Conservation (phyloP, 257 asterid genomes). For the Paraleonurus japonicus region DNA sequence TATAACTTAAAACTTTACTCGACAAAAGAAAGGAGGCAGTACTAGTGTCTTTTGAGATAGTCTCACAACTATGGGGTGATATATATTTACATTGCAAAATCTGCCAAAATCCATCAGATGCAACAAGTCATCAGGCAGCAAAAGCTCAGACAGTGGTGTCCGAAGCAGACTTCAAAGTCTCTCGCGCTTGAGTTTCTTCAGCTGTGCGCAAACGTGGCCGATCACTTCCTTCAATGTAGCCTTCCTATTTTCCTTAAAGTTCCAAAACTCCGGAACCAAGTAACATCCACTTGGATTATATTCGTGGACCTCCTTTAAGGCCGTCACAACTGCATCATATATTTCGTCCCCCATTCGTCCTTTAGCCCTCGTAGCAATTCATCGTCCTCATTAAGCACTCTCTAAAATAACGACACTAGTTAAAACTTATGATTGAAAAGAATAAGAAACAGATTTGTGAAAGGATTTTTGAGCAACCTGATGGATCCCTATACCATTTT, state of each 20-base stretch:
- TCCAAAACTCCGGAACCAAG: conserved; percentile 57
- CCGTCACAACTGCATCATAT: conserved; percentile 36
- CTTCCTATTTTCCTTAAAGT: conserved; percentile 44
- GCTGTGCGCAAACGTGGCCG: conserved; percentile 24
- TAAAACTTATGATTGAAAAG: background rate
- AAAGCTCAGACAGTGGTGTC: background rate
- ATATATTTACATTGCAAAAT: background rate
- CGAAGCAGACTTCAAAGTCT: conserved; percentile 16
- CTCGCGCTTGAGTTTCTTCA: conserved; percentile 52
- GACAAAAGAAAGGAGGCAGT: background rate
- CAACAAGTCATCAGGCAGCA: background rate
- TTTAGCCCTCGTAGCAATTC: conserved; percentile 35
- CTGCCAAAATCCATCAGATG: background rate
- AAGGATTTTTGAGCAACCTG: conserved; percentile 34
- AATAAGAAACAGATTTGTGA: background rate
- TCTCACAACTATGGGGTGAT: background rate
- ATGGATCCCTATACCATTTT: conserved; percentile 26
- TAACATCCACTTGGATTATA: conserved; percentile 57
- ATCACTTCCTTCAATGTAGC: conserved; percentile 57
- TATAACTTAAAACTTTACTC: background rate
- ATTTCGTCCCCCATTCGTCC: conserved; percentile 48
- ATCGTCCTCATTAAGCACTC: conserved; percentile 42
- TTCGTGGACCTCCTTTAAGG: conserved; percentile 37
- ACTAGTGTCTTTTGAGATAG: background rate
- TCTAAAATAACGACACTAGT: conserved; percentile 24